phyloP scores from a whole-genome alignment of 73 alveolate genomes.

The Effrenium voratum region DNA sequence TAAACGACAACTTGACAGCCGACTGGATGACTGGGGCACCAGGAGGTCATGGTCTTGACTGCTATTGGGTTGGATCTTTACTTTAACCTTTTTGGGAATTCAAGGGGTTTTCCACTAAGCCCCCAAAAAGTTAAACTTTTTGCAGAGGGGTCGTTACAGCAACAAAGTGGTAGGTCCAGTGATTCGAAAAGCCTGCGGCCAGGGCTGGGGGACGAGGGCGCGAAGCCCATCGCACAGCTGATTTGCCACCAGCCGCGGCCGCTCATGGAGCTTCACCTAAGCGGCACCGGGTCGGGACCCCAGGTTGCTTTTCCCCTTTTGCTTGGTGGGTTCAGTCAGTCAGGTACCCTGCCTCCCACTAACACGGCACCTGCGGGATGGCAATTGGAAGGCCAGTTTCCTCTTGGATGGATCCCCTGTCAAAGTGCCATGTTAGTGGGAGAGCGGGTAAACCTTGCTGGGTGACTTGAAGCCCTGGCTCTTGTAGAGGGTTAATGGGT shows the following conservation, averaged over 20 bases:
- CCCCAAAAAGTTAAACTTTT: neutral
- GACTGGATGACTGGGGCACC: neutral
- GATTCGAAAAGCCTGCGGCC: no score
- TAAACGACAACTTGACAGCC: neutral
- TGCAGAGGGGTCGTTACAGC: neutral
- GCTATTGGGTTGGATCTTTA: neutral
- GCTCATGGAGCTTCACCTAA: constrained; percentile 27
- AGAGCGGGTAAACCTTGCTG: no score
- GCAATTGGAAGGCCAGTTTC: neutral
- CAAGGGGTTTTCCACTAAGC: neutral
- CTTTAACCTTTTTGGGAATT: neutral
- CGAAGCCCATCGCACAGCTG: neutral
- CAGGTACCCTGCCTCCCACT: neutral
- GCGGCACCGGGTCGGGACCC: constrained; percentile 19
- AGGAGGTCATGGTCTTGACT: neutral
- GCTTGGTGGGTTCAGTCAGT: neutral
- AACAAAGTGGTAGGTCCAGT: no score
- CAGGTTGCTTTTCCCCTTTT: no score
- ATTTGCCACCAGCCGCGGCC: constrained; percentile 40
- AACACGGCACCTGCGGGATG: neutral
- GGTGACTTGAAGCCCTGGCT: no score
- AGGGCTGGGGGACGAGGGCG: constrained; percentile 63
- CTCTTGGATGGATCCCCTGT: neutral
- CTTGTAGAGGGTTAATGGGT: no score
- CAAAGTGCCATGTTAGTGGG: neutral